Percentiles rank a stretch among this genome's conserved stretches.
Evolutionary conservation across 192 early-diverging fungal genomes (phyloP).

Genomic region (Mortierella antarctica): DNA sequence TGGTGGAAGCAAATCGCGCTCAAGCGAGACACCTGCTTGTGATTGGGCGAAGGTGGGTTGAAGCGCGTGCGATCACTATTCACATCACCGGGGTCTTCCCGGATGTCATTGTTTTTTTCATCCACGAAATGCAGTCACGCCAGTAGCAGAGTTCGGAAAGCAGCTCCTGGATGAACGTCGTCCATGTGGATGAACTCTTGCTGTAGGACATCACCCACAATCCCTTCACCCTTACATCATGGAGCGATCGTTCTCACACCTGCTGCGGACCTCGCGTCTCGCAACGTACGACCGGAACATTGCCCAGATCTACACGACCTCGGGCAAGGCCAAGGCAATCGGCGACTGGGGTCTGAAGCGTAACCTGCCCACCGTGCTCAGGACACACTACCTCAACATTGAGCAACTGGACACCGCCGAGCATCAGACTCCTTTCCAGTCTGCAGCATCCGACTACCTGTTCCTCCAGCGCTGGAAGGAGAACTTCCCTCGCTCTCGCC

Average conservation of each 20-base stretch:
- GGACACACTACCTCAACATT: conserved; percentile 66
- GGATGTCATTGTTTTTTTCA: no score
- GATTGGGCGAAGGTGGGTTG: no score
- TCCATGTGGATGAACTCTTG: neutral
- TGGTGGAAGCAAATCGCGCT: no score
- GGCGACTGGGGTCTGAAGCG: conserved; percentile 87
- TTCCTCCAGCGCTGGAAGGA: conserved; percentile 77
- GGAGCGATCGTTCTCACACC: conserved; percentile 71
- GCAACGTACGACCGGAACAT: conserved; percentile 74
- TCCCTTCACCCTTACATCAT: conserved; percentile 46
- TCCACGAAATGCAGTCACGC: no score
- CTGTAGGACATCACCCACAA: neutral
- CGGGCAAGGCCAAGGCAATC: conserved; percentile 56
- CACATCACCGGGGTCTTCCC: no score
- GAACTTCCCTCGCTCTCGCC: conserved; percentile 72
- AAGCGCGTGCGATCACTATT: no score
- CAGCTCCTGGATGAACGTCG: no score
- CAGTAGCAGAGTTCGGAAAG: no score
- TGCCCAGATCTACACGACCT: conserved; percentile 79
- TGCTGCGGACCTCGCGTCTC: conserved; percentile 76
- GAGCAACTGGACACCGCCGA: conserved; percentile 74
- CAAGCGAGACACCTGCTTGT: no score
- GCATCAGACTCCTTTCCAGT: conserved; percentile 74
- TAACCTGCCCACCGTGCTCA: conserved; percentile 70
- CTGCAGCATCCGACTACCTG: conserved; percentile 68